Evolutionary conservation across 805 yeast genomes (phyloP).

Genomic region (Saturnispora kantuleensis): DNA sequence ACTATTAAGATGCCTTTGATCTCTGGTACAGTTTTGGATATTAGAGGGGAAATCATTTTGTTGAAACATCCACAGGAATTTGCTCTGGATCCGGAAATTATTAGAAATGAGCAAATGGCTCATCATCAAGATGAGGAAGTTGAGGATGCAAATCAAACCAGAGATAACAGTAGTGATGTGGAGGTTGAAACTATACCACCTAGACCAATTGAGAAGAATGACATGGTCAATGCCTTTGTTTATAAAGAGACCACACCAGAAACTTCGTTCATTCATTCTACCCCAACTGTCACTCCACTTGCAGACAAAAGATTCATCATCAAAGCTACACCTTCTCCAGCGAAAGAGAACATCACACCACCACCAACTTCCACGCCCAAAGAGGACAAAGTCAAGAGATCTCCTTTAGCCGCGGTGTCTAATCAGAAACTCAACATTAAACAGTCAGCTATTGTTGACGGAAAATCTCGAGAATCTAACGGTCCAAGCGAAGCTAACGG

Average conservation of each 20-base stretch:
- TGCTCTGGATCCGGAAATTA: not conserved
- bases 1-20: slow-evolving; percentile 53
- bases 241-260: slow-evolving; percentile 10
- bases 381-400: not conserved
- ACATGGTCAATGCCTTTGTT: slow-evolving; percentile 10
- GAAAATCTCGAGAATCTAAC: too few species aligned
- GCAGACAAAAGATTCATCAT: slow-evolving; percentile 5
- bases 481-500: too few species aligned
- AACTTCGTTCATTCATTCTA: slow-evolving; percentile 4
- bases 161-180: slow-evolving; percentile 4
- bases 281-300: slow-evolving; percentile 4
- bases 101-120: not conserved
- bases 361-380: not conserved
- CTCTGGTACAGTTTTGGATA: slow-evolving; percentile 53
- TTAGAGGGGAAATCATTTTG: slow-evolving; percentile 48
- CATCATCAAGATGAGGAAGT: not conserved
- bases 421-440: not conserved
- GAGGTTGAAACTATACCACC: slow-evolving; percentile 1
- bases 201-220: slow-evolving; percentile 10
- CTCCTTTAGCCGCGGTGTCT: not conserved
- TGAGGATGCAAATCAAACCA: slow-evolving; percentile 4
- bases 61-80: slow-evolving; percentile 11
- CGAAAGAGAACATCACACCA: not conserved
- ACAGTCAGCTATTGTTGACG: not conserved
- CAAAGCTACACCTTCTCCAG: not conserved